phyloP scores from a whole-genome alignment of 2,329 filamentous ascomycete species.

The Diaporthe destruens region DNA sequence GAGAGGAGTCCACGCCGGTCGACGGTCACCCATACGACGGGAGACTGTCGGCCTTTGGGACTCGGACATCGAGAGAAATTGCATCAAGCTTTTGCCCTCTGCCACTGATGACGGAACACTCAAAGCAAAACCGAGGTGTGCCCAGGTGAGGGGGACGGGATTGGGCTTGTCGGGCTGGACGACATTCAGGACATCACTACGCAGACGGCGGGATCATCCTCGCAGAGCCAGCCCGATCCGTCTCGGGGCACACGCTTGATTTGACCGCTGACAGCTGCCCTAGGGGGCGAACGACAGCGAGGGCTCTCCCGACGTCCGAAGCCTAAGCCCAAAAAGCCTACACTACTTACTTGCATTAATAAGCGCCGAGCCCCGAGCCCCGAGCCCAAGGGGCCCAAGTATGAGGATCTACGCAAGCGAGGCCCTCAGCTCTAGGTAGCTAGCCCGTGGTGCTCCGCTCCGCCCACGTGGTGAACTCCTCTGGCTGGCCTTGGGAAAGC shows the following conservation, averaged over 20 bases:
- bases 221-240: conserved; percentile 29
- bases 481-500: not conserved
- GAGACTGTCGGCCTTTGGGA: not conserved
- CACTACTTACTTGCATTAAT: not conserved
- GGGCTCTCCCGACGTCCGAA: not conserved
- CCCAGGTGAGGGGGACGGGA: not conserved
- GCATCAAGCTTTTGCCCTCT: conserved; percentile 18
- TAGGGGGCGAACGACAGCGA: conserved; percentile 5
- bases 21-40: not conserved
- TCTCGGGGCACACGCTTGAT: conserved; percentile 12
- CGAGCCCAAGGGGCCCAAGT: not conserved
- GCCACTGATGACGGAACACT: conserved; percentile 4
- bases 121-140: not conserved
- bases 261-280: conserved; percentile 27
- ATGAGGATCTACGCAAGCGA: not conserved
- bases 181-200: not conserved
- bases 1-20: not conserved
- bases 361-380: not conserved
- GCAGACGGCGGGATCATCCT: conserved; percentile 12
- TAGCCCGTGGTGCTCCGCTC: not conserved
- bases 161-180: not conserved
- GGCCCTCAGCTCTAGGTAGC: not conserved
- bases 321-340: not conserved
- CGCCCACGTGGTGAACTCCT: conserved; percentile 19
- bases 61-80: not conserved